Conservation (phyloP, 2,329 filamentous ascomycete genomes). For the Neonectria faginata region DNA sequence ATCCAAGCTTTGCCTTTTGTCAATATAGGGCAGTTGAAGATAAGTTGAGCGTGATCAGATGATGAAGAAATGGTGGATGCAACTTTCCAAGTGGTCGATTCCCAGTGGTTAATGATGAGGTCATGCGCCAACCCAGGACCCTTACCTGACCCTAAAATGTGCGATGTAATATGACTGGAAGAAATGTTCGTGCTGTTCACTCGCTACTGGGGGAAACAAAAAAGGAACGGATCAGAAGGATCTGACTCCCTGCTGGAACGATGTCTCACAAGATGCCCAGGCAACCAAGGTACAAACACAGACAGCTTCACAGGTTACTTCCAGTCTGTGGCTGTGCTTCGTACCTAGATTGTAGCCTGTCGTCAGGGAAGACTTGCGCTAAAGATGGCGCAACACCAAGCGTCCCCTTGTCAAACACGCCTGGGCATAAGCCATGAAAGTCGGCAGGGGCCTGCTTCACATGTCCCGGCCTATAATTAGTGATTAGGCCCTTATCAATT, state of each 20-base stretch:
- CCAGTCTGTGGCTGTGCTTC: constrained; percentile 12
- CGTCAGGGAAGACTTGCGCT: constrained; percentile 5
- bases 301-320: background rate
- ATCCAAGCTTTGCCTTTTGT: too few relatives aligned
- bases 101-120: background rate
- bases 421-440: constrained; percentile 16
- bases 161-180: background rate
- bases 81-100: background rate
- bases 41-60: too few relatives aligned
- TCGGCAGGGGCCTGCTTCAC: constrained; percentile 26
- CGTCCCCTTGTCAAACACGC: constrained; percentile 21
- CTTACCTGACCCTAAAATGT: background rate
- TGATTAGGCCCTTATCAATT: background rate
- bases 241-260: background rate
- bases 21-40: too few relatives aligned
- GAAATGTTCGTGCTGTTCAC: background rate
- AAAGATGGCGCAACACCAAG: constrained; percentile 15
- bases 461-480: constrained; percentile 10
- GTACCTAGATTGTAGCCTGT: background rate
- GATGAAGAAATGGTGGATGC: background rate
- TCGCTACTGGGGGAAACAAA: background rate
- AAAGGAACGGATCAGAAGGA: background rate
- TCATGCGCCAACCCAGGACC: background rate
- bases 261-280: too few relatives aligned
- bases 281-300: background rate